These are phyloP conservation scores for Amanita subjunquillea DNA, from an alignment of 768 basidiomycete genomes.

Conservation along the genomic window DNA sequence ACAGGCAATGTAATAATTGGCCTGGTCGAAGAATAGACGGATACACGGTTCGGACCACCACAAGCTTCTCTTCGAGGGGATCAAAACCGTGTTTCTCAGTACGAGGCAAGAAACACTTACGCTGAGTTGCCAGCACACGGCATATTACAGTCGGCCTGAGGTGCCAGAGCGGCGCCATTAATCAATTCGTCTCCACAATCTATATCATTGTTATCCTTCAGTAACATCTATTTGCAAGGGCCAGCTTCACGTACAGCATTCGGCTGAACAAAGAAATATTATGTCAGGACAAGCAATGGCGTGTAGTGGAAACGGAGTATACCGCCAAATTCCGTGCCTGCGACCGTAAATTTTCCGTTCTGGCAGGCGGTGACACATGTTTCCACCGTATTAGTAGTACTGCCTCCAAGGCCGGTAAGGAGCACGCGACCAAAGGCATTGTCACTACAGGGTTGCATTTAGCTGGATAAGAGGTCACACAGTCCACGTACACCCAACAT, in stretches of 20 bases:
- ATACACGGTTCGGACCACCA: slow-evolving; percentile 64
- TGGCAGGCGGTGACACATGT: slow-evolving; percentile 52
- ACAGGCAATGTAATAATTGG: slow-evolving; percentile 47
- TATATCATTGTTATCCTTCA: slow-evolving; percentile 13
- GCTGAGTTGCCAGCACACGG: slow-evolving; percentile 58
- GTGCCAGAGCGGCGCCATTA: slow-evolving; percentile 43
- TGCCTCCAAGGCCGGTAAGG: slow-evolving; percentile 14
- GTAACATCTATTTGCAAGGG: background rate
- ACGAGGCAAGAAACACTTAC: slow-evolving; percentile 20
- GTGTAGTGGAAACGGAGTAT: slow-evolving; percentile 13
- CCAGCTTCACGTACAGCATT: slow-evolving; percentile 33
- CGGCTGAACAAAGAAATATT: slow-evolving; percentile 12
- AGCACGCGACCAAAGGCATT: slow-evolving; percentile 59
- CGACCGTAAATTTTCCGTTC: slow-evolving; percentile 47
- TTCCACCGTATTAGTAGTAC: slow-evolving; percentile 40
- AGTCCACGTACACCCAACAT: slow-evolving; percentile 49
- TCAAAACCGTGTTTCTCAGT: background rate
- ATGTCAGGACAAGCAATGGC: slow-evolving; percentile 3
- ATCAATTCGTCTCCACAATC: slow-evolving; percentile 65
- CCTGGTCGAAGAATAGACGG: slow-evolving; percentile 48
- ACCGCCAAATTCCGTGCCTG: slow-evolving; percentile 62
- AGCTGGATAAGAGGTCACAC: background rate
- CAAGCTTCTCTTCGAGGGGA: slow-evolving; percentile 43
- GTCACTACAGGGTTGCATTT: slow-evolving; percentile 29
- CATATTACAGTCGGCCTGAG: slow-evolving; percentile 56